phyloP scores from a whole-genome alignment of 371 early-diverging fungal species.

The Rhizomucor pusillus region DNA sequence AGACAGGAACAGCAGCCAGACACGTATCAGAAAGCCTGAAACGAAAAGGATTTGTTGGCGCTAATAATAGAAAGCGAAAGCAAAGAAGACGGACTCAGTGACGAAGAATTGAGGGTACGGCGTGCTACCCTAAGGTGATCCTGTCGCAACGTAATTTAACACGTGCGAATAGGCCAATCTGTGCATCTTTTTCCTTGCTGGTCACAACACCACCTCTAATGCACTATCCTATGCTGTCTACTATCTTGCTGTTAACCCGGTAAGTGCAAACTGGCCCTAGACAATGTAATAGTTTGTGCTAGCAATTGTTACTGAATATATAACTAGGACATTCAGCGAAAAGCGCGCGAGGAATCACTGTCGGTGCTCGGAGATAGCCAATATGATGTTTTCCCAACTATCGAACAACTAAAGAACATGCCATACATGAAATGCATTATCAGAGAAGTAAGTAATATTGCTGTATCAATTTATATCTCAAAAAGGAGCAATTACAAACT shows the following conservation, averaged over 20 bases:
- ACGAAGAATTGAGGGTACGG: no score
- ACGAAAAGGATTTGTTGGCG: no score
- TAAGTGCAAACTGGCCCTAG: background rate
- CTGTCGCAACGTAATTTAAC: no score
- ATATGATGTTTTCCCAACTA: constrained; percentile 38
- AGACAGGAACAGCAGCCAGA: no score
- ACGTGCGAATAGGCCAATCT: constrained; percentile 32
- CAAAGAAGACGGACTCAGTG: no score
- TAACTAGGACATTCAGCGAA: constrained; percentile 42
- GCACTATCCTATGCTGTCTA: constrained; percentile 24
- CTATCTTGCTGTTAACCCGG: constrained; percentile 11
- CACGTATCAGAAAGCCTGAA: no score
- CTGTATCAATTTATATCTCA: background rate
- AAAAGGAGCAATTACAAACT: background rate
- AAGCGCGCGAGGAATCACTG: constrained; percentile 50
- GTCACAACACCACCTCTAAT: constrained; percentile 32
- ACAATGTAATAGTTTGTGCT: background rate
- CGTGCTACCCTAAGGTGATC: no score
- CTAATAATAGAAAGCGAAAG: no score
- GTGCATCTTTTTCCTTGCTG: constrained; percentile 42
- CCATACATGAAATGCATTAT: constrained; percentile 17
- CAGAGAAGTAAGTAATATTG: constrained; percentile 13
- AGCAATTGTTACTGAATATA: background rate
- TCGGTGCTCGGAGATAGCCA: constrained; percentile 45
- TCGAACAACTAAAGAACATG: constrained; percentile 16